phyloP scores from a whole-genome alignment of 176 grass and related monocot species.

The Typha latifolia region DNA sequence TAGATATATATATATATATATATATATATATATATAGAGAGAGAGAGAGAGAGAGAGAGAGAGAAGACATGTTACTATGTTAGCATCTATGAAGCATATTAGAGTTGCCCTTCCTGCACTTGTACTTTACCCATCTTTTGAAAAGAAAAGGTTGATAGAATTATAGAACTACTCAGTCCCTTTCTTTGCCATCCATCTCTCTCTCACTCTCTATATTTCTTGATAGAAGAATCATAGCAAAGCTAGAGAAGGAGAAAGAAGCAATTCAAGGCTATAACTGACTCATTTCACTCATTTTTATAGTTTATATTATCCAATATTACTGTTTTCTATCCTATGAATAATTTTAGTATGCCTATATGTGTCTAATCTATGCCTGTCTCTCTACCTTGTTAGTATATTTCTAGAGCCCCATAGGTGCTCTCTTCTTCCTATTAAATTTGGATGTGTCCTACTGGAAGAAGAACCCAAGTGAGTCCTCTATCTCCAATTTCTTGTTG shows the following conservation, averaged over 20 bases:
- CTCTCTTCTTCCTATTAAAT: background rate
- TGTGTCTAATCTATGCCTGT: background rate
- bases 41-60: no score
- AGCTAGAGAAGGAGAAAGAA: background rate
- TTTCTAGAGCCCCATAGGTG: background rate
- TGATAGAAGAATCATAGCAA: background rate
- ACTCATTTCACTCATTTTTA: background rate
- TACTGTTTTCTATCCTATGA: background rate
- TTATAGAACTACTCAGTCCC: no score
- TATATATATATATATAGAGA: no score
- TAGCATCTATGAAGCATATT: no score
- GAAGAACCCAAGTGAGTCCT: background rate
- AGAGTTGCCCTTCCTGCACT: no score
- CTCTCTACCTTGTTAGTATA: background rate
- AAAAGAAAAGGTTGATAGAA: no score
- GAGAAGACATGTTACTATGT: no score
- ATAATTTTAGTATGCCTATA: background rate
- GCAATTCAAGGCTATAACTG: background rate
- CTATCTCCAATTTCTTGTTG: background rate
- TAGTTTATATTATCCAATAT: background rate
- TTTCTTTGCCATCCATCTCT: background rate
- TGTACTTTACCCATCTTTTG: background rate
- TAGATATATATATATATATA: no score
- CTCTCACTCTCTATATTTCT: background rate
- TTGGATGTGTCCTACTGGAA: background rate